phyloP scores from a whole-genome alignment of 768 basidiomycete species.

The Pisolithus microcarpus region DNA sequence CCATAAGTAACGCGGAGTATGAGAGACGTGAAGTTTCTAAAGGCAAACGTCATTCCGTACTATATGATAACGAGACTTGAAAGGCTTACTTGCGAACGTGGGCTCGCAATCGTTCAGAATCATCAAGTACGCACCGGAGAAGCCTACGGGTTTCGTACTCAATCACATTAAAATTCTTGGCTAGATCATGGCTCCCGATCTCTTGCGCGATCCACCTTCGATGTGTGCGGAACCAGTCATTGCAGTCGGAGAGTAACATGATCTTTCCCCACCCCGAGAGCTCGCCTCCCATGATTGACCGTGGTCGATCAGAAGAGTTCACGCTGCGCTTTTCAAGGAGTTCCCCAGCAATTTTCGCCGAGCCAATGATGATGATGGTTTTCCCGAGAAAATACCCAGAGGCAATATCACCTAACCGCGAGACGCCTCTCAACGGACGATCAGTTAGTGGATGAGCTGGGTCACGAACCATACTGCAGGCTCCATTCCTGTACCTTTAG shows the following conservation, averaged over 20 bases:
- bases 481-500: slow-evolving; percentile 8
- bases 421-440: not conserved
- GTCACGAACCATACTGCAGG: slow-evolving; percentile 6
- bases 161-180: slow-evolving; percentile 11
- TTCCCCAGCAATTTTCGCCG: slow-evolving; percentile 34
- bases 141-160: slow-evolving; percentile 12
- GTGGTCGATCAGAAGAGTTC: slow-evolving; percentile 32
- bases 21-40: slow-evolving; percentile 15
- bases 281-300: slow-evolving; percentile 14
- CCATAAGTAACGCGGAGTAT: slow-evolving; percentile 35
- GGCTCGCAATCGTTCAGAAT: slow-evolving; percentile 2
- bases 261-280: slow-evolving; percentile 16
- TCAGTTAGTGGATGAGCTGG: not conserved
- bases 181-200: slow-evolving; percentile 7
- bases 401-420: slow-evolving; percentile 10
- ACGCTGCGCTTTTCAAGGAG: slow-evolving; percentile 39
- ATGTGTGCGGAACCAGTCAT: slow-evolving; percentile 10
- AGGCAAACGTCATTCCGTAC: not conserved
- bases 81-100: slow-evolving; percentile 12
- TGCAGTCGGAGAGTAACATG: slow-evolving; percentile 11
- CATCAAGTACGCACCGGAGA: slow-evolving; percentile 7
- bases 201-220: slow-evolving; percentile 16
- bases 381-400: slow-evolving; percentile 13
- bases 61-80: not conserved
- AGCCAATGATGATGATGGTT: slow-evolving; percentile 38